Evolutionary conservation across 305 asterid species (phyloP).

Genomic region (Solanum hybrid): DNA sequence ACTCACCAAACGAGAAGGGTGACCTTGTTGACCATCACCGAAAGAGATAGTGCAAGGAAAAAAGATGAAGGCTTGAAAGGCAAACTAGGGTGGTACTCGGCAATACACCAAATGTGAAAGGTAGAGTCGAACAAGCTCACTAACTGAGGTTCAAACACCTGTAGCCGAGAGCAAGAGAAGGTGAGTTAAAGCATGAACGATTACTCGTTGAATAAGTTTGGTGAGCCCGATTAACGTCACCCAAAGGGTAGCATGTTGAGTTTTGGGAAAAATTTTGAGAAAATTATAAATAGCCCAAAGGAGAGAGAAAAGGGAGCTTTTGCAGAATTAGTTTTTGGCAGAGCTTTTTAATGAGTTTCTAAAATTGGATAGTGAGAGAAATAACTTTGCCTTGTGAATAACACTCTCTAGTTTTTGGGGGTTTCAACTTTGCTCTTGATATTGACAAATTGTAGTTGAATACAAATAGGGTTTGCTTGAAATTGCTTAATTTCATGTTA

Average conservation of each 20-base stretch:
- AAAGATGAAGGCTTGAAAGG: neutral
- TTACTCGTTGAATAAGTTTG: neutral
- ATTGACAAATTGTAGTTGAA: neutral
- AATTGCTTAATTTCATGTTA: neutral
- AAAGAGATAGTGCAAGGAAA: neutral
- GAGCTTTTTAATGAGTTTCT: neutral
- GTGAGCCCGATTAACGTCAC: neutral
- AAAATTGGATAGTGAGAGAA: neutral
- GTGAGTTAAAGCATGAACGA: neutral
- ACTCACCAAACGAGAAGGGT: neutral
- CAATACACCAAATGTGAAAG: neutral
- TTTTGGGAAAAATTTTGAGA: neutral
- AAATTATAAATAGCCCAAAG: neutral
- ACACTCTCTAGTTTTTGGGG: neutral
- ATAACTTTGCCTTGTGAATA: neutral
- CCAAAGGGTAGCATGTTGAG: neutral
- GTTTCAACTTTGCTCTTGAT: neutral
- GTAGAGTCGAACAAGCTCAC: neutral
- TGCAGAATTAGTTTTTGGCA: neutral
- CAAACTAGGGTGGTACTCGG: neutral
- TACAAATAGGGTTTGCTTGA: neutral
- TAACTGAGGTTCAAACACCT: neutral
- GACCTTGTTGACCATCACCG: neutral
- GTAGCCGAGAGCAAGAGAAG: neutral
- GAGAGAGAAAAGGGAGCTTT: neutral